Conservation (phyloP, 2,329 filamentous ascomycete species). For the Paracorniculantispora psalliotae region DNA sequence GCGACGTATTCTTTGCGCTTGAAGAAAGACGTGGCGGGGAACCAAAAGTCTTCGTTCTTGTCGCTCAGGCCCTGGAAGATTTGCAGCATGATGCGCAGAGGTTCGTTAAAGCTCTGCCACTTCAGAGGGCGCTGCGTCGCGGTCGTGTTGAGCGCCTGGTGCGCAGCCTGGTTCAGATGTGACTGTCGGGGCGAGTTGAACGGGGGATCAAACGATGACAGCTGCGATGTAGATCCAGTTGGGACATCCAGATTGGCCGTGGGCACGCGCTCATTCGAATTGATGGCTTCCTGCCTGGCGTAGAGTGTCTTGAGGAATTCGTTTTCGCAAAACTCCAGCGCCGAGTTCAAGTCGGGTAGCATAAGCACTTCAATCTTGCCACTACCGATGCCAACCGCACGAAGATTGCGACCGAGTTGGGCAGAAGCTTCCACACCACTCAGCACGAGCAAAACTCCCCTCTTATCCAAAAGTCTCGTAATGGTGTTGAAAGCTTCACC, state of each 20-base stretch:
- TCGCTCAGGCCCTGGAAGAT: constrained; percentile 87
- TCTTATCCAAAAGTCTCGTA: constrained; percentile 73
- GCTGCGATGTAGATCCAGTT: constrained; percentile 22
- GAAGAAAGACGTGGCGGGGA: constrained; percentile 73
- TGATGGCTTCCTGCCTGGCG: constrained; percentile 58
- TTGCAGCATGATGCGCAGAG: constrained; percentile 84
- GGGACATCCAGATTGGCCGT: constrained; percentile 47
- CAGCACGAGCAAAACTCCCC: constrained; percentile 74
- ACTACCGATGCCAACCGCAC: constrained; percentile 76
- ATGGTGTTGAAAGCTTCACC: constrained; percentile 93
- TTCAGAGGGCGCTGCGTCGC: constrained; percentile 56
- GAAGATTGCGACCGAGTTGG: constrained; percentile 70
- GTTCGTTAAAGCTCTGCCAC: constrained; percentile 86
- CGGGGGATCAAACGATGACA: constrained; percentile 33
- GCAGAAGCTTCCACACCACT: constrained; percentile 75
- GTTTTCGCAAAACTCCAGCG: constrained; percentile 91
- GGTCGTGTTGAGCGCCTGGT: constrained; percentile 64
- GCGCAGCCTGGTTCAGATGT: constrained; percentile 74
- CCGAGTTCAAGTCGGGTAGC: constrained; percentile 86
- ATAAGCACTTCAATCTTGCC: constrained; percentile 71
- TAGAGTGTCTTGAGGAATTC: constrained; percentile 81
- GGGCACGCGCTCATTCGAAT: constrained; percentile 37
- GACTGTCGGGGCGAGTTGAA: constrained; percentile 77
- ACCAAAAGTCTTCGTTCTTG: constrained; percentile 95
- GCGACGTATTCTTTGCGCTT: constrained; percentile 59